phyloP scores from a whole-genome alignment of 2,329 filamentous ascomycete genomes.

The Fusarium transvaalense region DNA sequence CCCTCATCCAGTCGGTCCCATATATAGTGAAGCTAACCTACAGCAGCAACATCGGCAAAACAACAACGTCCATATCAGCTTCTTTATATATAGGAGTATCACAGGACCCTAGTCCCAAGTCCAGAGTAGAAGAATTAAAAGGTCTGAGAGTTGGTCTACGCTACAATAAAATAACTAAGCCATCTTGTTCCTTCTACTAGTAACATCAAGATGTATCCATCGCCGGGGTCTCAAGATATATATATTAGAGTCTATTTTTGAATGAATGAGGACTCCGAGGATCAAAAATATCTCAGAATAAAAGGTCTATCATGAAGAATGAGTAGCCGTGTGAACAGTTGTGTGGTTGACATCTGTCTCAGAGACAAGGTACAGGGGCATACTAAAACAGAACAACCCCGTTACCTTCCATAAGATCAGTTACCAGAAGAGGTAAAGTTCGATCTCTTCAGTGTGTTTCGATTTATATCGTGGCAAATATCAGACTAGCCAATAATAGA shows the following conservation, averaged over 20 bases:
- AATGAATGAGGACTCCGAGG: too few species aligned
- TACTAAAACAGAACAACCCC: background rate
- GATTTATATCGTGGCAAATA: constrained; percentile 5
- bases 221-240: too few species aligned
- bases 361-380: rapidly evolving
- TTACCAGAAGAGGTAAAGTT: background rate
- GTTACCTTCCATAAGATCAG: background rate
- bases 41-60: background rate
- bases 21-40: background rate
- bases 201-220: too few species aligned
- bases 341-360: background rate
- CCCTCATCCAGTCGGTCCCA: too few species aligned
- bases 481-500: background rate
- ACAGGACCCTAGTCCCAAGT: background rate
- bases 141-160: background rate
- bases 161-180: background rate
- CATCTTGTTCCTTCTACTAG: too few species aligned
- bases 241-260: too few species aligned
- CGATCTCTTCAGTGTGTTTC: background rate
- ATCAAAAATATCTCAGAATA: too few species aligned
- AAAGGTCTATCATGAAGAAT: too few species aligned
- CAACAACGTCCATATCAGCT: background rate
- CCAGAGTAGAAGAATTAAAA: background rate
- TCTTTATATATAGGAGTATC: background rate
- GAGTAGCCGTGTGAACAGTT: background rate